Conservation (phyloP, 768 basidiomycete species). For the Mycena rebaudengoi region DNA sequence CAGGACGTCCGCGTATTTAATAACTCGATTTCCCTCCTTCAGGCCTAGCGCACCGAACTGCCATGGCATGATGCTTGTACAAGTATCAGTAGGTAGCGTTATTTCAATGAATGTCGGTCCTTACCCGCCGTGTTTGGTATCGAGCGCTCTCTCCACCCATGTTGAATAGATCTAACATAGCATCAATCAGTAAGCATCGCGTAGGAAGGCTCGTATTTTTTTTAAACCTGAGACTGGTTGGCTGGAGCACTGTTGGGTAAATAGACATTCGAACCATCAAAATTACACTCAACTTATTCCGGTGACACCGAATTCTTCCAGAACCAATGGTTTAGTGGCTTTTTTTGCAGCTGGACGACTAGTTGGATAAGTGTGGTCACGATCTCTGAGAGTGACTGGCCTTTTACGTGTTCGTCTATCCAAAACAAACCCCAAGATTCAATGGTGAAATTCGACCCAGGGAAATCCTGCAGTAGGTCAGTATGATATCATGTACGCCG, state of each 20-base stretch:
- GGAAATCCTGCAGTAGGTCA: conserved; percentile 44
- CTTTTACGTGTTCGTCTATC: conserved; percentile 63
- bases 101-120: neutral
- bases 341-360: conserved; percentile 51
- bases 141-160: conserved; percentile 59
- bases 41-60: conserved; percentile 61
- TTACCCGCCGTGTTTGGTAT: conserved; percentile 50
- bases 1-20: conserved; percentile 64
- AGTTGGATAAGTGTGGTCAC: neutral
- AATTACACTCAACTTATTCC: conserved; percentile 46
- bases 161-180: conserved; percentile 57
- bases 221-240: too few relatives aligned
- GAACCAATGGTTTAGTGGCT: conserved; percentile 65
- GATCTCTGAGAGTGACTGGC: conserved; percentile 37
- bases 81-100: neutral
- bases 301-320: conserved; percentile 69
- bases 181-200: too few relatives aligned
- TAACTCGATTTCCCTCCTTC: conserved; percentile 61
- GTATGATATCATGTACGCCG: neutral
- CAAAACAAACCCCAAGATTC: conserved; percentile 63
- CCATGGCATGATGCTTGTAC: conserved; percentile 64
- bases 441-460: conserved; percentile 58
- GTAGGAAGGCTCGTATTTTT: too few relatives aligned
- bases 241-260: conserved; percentile 38
- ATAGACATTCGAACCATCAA: neutral